A percentile compares a stretch with the other conserved stretches of the same genome.
Conservation (phyloP, 2,329 filamentous ascomycete genomes). For the Stromatinia cepivora region DNA sequence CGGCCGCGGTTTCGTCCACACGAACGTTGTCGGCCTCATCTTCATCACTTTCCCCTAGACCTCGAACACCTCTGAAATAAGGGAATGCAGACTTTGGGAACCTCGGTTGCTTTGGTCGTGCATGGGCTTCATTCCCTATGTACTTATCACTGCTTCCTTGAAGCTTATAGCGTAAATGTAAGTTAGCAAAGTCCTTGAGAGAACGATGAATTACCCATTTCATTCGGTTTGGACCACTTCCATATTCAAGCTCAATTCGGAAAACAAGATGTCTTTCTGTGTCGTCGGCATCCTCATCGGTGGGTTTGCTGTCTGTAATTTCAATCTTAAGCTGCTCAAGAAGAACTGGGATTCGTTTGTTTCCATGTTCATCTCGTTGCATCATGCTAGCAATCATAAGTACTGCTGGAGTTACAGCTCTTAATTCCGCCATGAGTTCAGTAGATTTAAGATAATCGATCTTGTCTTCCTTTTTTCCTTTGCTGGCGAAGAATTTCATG, state of each 20-base stretch:
- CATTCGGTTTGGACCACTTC: slow-evolving; percentile 93
- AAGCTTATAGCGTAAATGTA: slow-evolving; percentile 92
- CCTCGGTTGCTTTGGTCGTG: slow-evolving; percentile 76
- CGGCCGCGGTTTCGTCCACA: slow-evolving; percentile 52
- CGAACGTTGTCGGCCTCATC: slow-evolving; percentile 47
- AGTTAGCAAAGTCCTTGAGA: slow-evolving; percentile 84
- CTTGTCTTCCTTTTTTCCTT: slow-evolving; percentile 78
- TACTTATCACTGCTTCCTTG: slow-evolving; percentile 82
- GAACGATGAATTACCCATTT: slow-evolving; percentile 90
- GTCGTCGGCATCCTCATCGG: slow-evolving; percentile 54
- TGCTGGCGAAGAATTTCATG: slow-evolving; percentile 68
- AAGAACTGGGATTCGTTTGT: slow-evolving; percentile 90
- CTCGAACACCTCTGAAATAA: slow-evolving; percentile 78
- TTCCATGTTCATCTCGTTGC: slow-evolving; percentile 92
- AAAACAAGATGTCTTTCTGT: slow-evolving; percentile 77
- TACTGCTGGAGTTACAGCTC: slow-evolving; percentile 89
- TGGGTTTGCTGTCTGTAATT: slow-evolving; percentile 75
- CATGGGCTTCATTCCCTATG: slow-evolving; percentile 63
- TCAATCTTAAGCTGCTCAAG: slow-evolving; percentile 91
- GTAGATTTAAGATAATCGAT: slow-evolving; percentile 95
- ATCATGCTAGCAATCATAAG: slow-evolving; percentile 97
- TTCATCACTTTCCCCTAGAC: slow-evolving; percentile 77
- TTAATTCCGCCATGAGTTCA: slow-evolving; percentile 90
- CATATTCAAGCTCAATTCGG: slow-evolving; percentile 91
- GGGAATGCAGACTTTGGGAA: slow-evolving; percentile 90